Conservation (phyloP, 345 rosid species). For the Kernera saxatilis region DNA sequence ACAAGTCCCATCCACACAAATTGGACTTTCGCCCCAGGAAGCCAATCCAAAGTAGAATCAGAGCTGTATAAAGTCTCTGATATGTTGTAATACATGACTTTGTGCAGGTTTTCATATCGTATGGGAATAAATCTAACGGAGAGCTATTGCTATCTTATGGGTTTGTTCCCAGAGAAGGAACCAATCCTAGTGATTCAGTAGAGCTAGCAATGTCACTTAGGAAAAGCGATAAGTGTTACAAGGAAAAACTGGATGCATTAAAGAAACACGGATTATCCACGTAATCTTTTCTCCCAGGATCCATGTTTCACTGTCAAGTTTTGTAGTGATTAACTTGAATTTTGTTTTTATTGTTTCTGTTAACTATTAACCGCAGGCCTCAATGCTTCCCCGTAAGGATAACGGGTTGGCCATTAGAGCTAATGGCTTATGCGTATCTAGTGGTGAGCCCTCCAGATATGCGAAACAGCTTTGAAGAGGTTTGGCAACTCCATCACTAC, state of each 20-base stretch:
- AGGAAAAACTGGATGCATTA: constrained; percentile 76
- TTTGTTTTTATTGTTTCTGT: neutral
- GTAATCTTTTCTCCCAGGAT: constrained; percentile 40
- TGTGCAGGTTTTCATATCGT: constrained; percentile 93
- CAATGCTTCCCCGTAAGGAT: constrained; percentile 77
- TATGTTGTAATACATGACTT: constrained; percentile 10
- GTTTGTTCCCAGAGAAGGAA: constrained; percentile 89
- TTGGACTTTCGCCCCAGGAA: neutral
- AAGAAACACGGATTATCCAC: constrained; percentile 66
- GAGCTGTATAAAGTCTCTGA: constrained; percentile 11
- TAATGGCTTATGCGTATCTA: constrained; percentile 84
- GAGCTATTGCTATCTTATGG: constrained; percentile 90
- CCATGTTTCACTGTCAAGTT: neutral
- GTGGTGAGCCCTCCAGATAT: constrained; percentile 83
- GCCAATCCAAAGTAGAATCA: neutral
- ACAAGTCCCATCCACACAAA: neutral
- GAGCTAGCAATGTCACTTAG: constrained; percentile 65
- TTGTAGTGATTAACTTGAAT: neutral
- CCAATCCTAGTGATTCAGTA: constrained; percentile 86
- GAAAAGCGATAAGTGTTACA: constrained; percentile 69
- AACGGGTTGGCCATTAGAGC: constrained; percentile 92
- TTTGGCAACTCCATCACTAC: constrained; percentile 26
- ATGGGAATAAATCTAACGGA: constrained; percentile 90
- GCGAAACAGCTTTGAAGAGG: constrained; percentile 78
- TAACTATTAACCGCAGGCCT: constrained; percentile 40